These are phyloP conservation scores for Licmophora abbreviata DNA, from an alignment of 108 stramenopile species.

Conservation along the genomic window DNA sequence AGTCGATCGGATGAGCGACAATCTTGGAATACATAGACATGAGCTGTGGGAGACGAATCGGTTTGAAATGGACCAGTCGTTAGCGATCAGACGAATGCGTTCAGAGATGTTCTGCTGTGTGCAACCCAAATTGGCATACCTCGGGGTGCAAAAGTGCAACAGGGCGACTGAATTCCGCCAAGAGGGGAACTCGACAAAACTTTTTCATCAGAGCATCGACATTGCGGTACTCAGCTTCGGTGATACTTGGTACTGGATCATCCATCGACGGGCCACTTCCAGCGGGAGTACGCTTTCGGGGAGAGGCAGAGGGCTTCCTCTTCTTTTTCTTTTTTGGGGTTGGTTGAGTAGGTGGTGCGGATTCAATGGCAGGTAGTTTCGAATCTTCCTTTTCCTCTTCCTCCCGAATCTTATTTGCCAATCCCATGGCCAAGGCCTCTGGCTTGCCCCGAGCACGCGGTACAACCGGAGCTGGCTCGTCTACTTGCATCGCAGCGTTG, in stretches of 20 bases:
- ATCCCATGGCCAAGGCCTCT: constrained; percentile 36
- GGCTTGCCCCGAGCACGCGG: constrained; percentile 35
- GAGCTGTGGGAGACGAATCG: constrained; percentile 26
- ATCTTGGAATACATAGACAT: constrained; percentile 69
- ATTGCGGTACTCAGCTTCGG: constrained; percentile 66
- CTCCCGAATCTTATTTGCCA: constrained; percentile 22
- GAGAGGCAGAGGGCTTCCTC: constrained; percentile 4
- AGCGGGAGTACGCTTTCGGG: constrained; percentile 8
- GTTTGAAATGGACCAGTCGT: neutral
- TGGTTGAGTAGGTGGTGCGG: neutral
- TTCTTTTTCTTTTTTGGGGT: constrained; percentile 15
- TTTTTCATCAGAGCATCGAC: constrained; percentile 62
- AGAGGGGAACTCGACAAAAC: constrained; percentile 78
- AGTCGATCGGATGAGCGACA: constrained; percentile 75
- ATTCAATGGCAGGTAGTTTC: neutral
- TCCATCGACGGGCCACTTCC: constrained; percentile 34
- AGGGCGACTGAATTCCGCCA: constrained; percentile 84
- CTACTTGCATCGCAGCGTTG: neutral
- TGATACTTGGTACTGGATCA: constrained; percentile 48
- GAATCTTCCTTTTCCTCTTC: constrained; percentile 20
- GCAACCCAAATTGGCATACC: constrained; percentile 28
- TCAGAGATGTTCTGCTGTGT: neutral
- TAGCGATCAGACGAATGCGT: neutral
- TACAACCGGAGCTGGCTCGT: neutral
- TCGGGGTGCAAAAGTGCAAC: constrained; percentile 81